Conservation (phyloP, 345 rosid species). For the Euphorbia peplus region DNA sequence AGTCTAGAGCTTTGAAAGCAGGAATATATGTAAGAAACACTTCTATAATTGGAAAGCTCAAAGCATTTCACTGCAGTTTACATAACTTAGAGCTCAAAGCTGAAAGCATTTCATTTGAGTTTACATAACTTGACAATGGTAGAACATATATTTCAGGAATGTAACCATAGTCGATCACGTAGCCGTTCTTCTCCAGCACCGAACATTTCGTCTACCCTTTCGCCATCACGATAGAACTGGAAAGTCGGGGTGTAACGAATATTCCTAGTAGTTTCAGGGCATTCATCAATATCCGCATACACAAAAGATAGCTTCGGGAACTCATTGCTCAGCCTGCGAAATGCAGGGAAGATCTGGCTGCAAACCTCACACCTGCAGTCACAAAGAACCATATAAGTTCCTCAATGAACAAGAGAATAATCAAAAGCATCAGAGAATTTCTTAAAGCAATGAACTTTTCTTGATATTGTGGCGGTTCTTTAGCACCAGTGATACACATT, state of each 20-base stretch:
- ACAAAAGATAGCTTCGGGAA: conserved; percentile 63
- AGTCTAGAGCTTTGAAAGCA: too few species aligned
- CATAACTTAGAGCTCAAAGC: background rate
- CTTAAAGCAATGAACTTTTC: background rate
- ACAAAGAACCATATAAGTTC: background rate
- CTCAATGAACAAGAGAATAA: background rate
- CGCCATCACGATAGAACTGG: conserved; percentile 81
- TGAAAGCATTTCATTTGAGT: background rate
- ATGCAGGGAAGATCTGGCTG: conserved; percentile 72
- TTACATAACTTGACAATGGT: background rate
- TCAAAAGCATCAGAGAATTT: background rate
- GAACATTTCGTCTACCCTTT: conserved; percentile 87
- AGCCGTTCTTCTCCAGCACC: conserved; percentile 90
- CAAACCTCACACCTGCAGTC: conserved; percentile 77
- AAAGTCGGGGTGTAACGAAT: conserved; percentile 92
- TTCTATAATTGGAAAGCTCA: background rate
- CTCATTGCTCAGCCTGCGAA: conserved; percentile 61
- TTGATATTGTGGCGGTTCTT: background rate
- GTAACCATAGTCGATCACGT: conserved; percentile 88
- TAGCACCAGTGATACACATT: too few species aligned
- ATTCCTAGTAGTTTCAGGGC: conserved; percentile 77
- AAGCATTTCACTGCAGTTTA: background rate
- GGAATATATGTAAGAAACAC: too few species aligned
- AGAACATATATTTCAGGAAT: conserved; percentile 45
- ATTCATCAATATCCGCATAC: conserved; percentile 91